Percentiles rank a stretch among this genome's conserved stretches.
These are phyloP conservation scores for Roridomyces roridus DNA, from an alignment of 768 basidiomycete genomes.

Conservation along the genomic window DNA sequence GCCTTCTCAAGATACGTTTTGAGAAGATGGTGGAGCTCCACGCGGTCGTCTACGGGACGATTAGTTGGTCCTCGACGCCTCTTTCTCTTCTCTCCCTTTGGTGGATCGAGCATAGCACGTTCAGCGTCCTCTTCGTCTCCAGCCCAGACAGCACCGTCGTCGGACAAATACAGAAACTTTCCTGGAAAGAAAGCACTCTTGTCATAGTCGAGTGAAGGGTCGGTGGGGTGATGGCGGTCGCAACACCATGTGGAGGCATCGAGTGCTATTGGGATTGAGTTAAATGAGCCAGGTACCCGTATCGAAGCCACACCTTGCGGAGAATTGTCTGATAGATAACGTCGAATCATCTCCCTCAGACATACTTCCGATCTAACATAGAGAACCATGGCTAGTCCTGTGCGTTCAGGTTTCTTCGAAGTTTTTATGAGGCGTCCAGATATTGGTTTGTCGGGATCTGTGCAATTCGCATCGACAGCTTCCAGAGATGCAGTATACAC, in stretches of 20 bases:
- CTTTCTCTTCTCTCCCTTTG: neutral
- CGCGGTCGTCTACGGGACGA: conserved; percentile 21
- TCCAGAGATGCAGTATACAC: neutral
- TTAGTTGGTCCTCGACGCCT: neutral
- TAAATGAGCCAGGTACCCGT: neutral
- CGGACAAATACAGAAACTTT: neutral
- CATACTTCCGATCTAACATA: neutral
- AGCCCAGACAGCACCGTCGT: neutral
- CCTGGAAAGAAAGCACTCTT: conserved; percentile 9
- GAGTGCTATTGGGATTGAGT: neutral
- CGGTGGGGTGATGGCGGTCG: neutral
- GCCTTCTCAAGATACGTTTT: conserved; percentile 25
- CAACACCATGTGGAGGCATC: conserved; percentile 5
- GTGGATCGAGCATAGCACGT: neutral
- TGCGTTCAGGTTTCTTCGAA: neutral
- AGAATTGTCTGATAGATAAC: neutral
- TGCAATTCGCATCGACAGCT: neutral
- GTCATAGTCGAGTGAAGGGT: neutral
- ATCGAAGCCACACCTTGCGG: neutral
- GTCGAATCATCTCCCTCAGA: neutral
- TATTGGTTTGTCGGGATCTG: conserved; percentile 5
- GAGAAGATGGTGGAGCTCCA: conserved; percentile 17
- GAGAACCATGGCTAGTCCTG: neutral
- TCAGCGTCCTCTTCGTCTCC: neutral
- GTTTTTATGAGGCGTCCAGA: neutral